A percentile compares a stretch with the other conserved stretches of the same genome.
Evolutionary conservation across 2,329 filamentous ascomycete genomes (phyloP).

Genomic region (Fusarium sp.): DNA sequence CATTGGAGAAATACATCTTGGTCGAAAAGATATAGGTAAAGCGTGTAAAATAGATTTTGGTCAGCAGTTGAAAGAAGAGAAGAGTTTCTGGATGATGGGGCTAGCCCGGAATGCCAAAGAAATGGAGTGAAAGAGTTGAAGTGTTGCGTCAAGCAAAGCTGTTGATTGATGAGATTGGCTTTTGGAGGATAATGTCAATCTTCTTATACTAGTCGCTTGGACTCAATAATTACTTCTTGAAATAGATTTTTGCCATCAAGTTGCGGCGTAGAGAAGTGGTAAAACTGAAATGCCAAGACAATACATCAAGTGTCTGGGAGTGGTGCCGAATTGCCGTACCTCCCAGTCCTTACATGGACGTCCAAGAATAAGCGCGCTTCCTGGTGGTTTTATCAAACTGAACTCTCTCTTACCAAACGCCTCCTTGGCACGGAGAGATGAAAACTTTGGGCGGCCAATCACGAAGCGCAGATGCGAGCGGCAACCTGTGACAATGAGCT

Average conservation of each 20-base stretch:
- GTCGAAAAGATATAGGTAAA: not conserved
- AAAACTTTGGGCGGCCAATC: constrained; percentile 2
- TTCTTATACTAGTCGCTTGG: constrained; percentile 22
- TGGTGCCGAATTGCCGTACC: constrained; percentile 29
- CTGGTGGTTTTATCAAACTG: not conserved
- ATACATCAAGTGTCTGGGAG: constrained; percentile 3
- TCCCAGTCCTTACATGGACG: not conserved
- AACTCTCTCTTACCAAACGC: not conserved
- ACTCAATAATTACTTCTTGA: not conserved
- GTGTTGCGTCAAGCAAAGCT: constrained; percentile 33
- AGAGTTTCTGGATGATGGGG: constrained; percentile 12
- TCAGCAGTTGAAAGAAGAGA: constrained; percentile 21
- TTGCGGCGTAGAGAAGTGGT: not conserved
- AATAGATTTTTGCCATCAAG: not conserved
- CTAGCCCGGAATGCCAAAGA: constrained; percentile 15
- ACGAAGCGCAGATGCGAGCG: constrained; percentile 2
- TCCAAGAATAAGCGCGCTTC: not conserved
- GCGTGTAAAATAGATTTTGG: constrained; percentile 6
- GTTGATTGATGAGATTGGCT: constrained; percentile 10
- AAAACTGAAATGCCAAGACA: constrained; percentile 15
- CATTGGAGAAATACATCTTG: not conserved
- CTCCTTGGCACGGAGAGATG: not conserved
- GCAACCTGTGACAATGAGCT: not conserved
- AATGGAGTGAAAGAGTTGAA: not conserved
- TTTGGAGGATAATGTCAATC: not conserved